A percentile compares a stretch with the other conserved stretches of the same genome.
Conservation (phyloP, 177 flowering plant genomes). For the Tripterygium wilfordii region DNA sequence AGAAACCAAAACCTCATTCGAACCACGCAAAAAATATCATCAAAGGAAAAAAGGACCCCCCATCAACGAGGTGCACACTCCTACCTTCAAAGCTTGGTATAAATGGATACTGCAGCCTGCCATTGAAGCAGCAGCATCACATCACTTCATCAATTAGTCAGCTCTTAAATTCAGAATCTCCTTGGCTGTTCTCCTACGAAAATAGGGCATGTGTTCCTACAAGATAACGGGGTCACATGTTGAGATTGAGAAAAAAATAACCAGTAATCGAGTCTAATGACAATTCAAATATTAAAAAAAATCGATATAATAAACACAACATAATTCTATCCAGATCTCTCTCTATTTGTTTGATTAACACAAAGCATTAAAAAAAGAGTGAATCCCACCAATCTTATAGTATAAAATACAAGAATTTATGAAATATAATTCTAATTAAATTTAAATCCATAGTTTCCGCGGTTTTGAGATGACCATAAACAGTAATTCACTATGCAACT, state of each 20-base stretch:
- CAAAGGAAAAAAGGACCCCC: no score
- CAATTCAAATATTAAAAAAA: neutral
- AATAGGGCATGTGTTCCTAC: constrained; percentile 87
- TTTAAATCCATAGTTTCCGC: no score
- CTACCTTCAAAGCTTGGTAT: neutral
- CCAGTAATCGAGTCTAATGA: neutral
- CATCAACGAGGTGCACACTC: neutral
- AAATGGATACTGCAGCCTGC: neutral
- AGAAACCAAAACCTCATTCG: no score
- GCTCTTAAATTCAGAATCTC: constrained; percentile 79
- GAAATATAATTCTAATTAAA: no score
- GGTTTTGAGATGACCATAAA: no score
- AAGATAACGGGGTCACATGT: constrained; percentile 6
- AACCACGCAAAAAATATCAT: no score
- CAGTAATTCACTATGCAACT: no score
- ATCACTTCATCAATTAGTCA: constrained; percentile 28
- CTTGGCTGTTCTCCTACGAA: constrained; percentile 75
- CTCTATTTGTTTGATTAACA: no score
- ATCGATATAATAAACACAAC: neutral
- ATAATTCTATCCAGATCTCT: no score
- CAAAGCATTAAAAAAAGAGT: no score
- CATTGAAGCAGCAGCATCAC: neutral
- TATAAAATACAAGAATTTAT: no score
- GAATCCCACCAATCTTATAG: no score
- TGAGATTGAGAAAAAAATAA: neutral